Evolutionary conservation across 2,329 filamentous ascomycete genomes (phyloP).

Genomic region (Alternaria solani): DNA sequence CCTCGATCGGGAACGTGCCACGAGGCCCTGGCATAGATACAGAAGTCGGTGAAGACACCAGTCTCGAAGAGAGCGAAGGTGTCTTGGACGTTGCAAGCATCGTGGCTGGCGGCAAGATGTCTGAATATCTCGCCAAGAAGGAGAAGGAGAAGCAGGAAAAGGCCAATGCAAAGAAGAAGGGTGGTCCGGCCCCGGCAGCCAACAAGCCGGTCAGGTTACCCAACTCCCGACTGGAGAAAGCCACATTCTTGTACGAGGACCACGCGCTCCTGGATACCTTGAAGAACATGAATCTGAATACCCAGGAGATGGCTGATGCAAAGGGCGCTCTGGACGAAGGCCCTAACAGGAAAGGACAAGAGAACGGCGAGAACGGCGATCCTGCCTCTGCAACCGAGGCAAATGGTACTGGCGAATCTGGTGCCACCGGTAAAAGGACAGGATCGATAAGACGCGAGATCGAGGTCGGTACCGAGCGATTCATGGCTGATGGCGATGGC

Average conservation of each 20-base stretch:
- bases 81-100: slow-evolving; percentile 86
- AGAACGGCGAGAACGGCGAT: slow-evolving; percentile 44
- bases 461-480: slow-evolving; percentile 80
- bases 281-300: slow-evolving; percentile 59
- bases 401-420: slow-evolving; percentile 35
- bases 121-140: slow-evolving; percentile 82
- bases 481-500: slow-evolving; percentile 67
- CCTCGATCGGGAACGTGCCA: slow-evolving; percentile 56
- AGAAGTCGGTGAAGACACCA: slow-evolving; percentile 61
- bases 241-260: slow-evolving; percentile 78
- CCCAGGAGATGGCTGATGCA: slow-evolving; percentile 58
- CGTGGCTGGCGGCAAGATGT: slow-evolving; percentile 80
- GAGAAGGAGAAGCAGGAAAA: slow-evolving; percentile 80
- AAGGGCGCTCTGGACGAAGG: slow-evolving; percentile 62
- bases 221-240: slow-evolving; percentile 74
- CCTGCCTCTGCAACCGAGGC: slow-evolving; percentile 33
- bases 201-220: slow-evolving; percentile 69
- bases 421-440: slow-evolving; percentile 23
- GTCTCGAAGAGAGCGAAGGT: slow-evolving; percentile 69
- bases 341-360: slow-evolving; percentile 51
- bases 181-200: slow-evolving; percentile 66
- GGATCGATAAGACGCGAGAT: slow-evolving; percentile 65
- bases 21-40: slow-evolving; percentile 64
- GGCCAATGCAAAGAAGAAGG: slow-evolving; percentile 65
- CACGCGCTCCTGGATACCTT: slow-evolving; percentile 63